Base-by-base conservation (phyloP, 441 rosid species). In the Erysimum pusillum region DNA sequence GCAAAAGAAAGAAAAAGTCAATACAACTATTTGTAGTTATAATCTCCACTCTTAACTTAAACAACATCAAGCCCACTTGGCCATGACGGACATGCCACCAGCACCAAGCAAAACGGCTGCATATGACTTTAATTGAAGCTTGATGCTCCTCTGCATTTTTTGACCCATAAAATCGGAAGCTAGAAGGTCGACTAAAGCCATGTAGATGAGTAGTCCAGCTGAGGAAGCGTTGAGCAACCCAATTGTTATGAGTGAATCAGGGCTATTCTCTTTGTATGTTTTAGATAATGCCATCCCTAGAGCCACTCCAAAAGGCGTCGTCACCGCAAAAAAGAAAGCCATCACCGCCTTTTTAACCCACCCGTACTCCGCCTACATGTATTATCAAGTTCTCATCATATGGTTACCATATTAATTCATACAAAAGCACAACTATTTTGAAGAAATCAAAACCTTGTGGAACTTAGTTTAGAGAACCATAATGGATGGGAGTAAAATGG, bases 141-240 rank as follows among this genome's bases (percentile, higher is more conserved):
- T 79, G 49, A 79, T 58, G 59, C 82, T 79, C 35, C 4, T 46
- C 25, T 79, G 82, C 79, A 79, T 69, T 34, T 74, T 75, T 0
- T 34, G 51, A 31, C 82, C 82, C 82, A 79, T 79, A 71, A 79
- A 79, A 35, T 79, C 82, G 4, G 79, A 72, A 4, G 82, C 76
- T 7, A 79, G 36, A 57, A 79, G 82, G 20, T 79, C 82, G 0
- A 79, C 82, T 38, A 75, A 17, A 49, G 79, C 82, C 79, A 75
- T 75, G 79, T 79, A 79, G 28, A 79, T 69, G 5, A 79, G 75
- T 62, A 79, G 63, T 25, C 82, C 79, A 15, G 73, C 76, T 0
- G 82, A 79, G 7, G 79, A 69, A 35, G 79, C 73, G n/a, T 79
- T 79, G 34, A 79, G 73, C 32, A 79, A 38, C 14, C 82, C 82